Base-by-base conservation (phyloP, 78 protist genomes). In the Neovahlkampfia damariscottae region DNA sequence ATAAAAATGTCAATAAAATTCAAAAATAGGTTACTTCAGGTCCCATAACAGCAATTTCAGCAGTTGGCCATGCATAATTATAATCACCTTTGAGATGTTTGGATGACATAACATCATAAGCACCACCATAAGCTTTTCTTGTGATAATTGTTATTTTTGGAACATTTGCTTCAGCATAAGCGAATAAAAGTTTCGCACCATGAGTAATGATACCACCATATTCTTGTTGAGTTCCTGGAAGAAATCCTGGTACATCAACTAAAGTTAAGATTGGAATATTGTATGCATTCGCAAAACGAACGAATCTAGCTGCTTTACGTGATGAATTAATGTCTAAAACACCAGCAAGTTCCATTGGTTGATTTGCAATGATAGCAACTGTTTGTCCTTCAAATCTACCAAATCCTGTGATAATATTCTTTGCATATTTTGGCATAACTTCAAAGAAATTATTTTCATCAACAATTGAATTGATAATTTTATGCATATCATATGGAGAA, bases 161-260 rank as follows among this genome's bases (percentile, higher is more conserved):
- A 27, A 95, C 98, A 41, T 97, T 94, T 5, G 98, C 98, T 74
- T 96, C 99, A 29, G 98, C 97, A 77, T 91, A 96, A 19, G 99
- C 99, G 78, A 88, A 95, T 34, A 96, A 86, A 35, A 96, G 84
- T 87, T 96, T 96, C 69, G 99, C 97, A 62, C 99, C 98, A 70
- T 95, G 95, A 70, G 97, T 86, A 70, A 96, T 96, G 93, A 96
- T 94, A 59, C 98, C 98, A 66, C 86, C 85, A 82, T 83, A 87
- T 77, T 91, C 97, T 41, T 90, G 94, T 7, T 27, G 58, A 27
- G 88, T 79, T 32, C 94, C 98, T 5, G 99, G 99, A 34, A 95
- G 86, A 93, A 95, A 97, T 41, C 99, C 99, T 29, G 99, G 99
- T 32, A 97, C 99, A 70, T 97, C 99, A 10, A 94, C 97, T 8